Percentiles rank a stretch among this genome's conserved stretches.
phyloP scores from a whole-genome alignment of 2,329 filamentous ascomycete species.

The Fusarium nanum region DNA sequence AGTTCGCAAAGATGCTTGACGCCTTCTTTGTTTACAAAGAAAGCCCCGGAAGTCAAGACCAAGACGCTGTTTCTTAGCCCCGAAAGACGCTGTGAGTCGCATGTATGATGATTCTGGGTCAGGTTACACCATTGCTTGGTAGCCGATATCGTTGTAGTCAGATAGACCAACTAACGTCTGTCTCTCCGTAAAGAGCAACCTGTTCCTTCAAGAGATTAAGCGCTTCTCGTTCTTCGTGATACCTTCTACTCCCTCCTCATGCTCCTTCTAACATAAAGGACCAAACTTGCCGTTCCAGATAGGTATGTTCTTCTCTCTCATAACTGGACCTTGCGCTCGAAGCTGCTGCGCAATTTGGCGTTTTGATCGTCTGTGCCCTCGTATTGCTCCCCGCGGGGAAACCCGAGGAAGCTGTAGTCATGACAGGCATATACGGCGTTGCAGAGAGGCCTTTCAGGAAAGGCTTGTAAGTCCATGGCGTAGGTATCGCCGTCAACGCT shows the following conservation, averaged over 20 bases:
- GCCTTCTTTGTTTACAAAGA: slow-evolving; percentile 44
- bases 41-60: slow-evolving; percentile 68
- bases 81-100: slow-evolving; percentile 61
- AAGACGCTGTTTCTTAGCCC: slow-evolving; percentile 65
- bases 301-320: slow-evolving; percentile 54
- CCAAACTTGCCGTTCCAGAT: slow-evolving; percentile 66
- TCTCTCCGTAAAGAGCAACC: slow-evolving; percentile 51
- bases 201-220: slow-evolving; percentile 58
- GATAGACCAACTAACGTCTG: slow-evolving; percentile 65
- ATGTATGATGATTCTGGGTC: slow-evolving; percentile 61
- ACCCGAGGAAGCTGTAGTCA: slow-evolving; percentile 65
- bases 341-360: slow-evolving; percentile 53
- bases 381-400: slow-evolving; percentile 57
- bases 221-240: slow-evolving; percentile 55
- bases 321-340: slow-evolving; percentile 59
- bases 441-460: slow-evolving; percentile 56
- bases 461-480: slow-evolving; percentile 62
- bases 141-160: slow-evolving; percentile 70
- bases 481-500: slow-evolving; percentile 67
- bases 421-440: slow-evolving; percentile 65
- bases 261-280: slow-evolving; percentile 58
- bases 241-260: slow-evolving; percentile 51
- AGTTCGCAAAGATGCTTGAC: slow-evolving; percentile 54
- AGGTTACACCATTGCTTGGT: slow-evolving; percentile 66
- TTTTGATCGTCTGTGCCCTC: slow-evolving; percentile 57